Percentiles rank a stretch among this genome's conserved stretches.
Evolutionary conservation across 1,284 basidiomycete species (phyloP).

Genomic region (Sanghuangporus baumii): DNA sequence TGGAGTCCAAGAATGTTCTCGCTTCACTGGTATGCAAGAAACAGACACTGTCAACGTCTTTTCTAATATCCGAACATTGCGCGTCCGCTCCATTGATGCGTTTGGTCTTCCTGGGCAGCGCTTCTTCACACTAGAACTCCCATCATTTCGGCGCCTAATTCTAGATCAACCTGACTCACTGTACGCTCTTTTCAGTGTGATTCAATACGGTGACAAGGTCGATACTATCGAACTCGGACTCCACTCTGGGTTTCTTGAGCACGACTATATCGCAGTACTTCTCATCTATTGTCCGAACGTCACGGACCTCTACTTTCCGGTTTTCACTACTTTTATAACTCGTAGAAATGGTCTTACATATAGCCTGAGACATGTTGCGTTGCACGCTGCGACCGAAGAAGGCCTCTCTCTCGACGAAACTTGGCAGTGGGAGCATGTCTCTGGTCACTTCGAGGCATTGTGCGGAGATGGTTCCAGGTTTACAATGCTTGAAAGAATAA

Average conservation of each 20-base stretch:
- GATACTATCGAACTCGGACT: not conserved
- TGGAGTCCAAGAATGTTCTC: not conserved
- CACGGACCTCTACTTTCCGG: not conserved
- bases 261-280: constrained; percentile 1
- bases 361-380: not conserved
- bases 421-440: not conserved
- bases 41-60: not conserved
- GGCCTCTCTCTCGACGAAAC: not conserved
- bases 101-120: not conserved
- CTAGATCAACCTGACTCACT: not conserved
- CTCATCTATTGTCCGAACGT: constrained; percentile 3
- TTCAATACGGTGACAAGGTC: not conserved
- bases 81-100: constrained; percentile 5
- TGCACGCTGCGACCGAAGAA: not conserved
- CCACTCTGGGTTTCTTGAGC: not conserved
- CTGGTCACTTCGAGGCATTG: not conserved
- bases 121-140: not conserved
- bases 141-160: not conserved
- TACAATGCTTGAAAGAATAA: not conserved
- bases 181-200: not conserved
- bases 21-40: not conserved
- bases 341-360: not conserved
- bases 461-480: constrained; percentile 2
- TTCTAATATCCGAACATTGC: not conserved
- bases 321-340: constrained; percentile 3